Conservation (phyloP, 306 rosid species). For the Prunus davidiana region DNA sequence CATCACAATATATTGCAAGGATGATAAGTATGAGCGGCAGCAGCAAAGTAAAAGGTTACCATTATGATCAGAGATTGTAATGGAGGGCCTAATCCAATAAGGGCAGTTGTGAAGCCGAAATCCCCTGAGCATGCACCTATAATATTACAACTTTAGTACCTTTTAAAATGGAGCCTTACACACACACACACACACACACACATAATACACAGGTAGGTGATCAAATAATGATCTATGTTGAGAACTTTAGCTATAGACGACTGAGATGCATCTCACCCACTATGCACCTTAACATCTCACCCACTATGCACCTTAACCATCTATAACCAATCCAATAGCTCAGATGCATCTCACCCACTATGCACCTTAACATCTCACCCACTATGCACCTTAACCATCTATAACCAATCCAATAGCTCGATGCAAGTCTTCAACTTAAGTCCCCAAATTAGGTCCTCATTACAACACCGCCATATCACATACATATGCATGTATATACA, state of each 20-base stretch:
- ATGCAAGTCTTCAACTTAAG: background rate
- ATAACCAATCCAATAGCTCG: background rate
- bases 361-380: too few species aligned
- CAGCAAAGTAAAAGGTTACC: conserved; percentile 38
- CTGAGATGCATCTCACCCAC: background rate
- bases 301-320: background rate
- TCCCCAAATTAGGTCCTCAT: background rate
- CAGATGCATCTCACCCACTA: background rate
- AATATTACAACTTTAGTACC: conserved; percentile 5
- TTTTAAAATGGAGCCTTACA: background rate
- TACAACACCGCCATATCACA: background rate
- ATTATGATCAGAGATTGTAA: conserved; percentile 76
- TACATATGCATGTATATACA: background rate
- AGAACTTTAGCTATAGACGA: background rate
- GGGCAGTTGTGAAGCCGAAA: conserved; percentile 93
- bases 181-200: background rate
- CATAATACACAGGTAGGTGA: background rate
- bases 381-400: background rate
- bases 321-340: background rate
- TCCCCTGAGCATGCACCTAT: conserved; percentile 95
- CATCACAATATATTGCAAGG: background rate
- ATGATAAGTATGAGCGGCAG: background rate
- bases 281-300: conserved; percentile 6
- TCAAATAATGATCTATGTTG: background rate
- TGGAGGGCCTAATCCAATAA: conserved; percentile 80